These are phyloP conservation scores for Gonapodya prolifera DNA, from an alignment of 192 early-diverging fungal species.

Conservation along the genomic window DNA sequence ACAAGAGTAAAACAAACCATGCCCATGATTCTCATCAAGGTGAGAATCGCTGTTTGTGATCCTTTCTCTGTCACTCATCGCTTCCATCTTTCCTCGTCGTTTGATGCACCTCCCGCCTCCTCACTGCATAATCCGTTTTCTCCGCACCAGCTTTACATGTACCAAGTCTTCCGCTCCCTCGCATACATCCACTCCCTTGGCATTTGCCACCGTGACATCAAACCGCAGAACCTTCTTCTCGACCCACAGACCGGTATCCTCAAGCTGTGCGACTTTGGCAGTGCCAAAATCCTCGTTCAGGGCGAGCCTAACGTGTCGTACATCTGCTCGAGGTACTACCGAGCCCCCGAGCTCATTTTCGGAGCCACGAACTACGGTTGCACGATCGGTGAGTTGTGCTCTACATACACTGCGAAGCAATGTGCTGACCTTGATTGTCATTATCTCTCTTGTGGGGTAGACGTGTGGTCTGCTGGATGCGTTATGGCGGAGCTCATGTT, in stretches of 20 bases:
- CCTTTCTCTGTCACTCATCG: too few relatives aligned
- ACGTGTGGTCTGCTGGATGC: slow-evolving; percentile 92
- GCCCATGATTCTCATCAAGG: slow-evolving; percentile 86
- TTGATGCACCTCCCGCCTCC: neutral
- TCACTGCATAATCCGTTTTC: slow-evolving; percentile 7
- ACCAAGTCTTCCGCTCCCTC: slow-evolving; percentile 92
- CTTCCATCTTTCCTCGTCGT: too few relatives aligned
- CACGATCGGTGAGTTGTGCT: slow-evolving; percentile 31
- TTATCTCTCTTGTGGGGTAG: slow-evolving; percentile 17
- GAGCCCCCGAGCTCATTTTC: slow-evolving; percentile 94
- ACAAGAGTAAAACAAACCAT: slow-evolving; percentile 85
- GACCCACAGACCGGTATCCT: slow-evolving; percentile 82
- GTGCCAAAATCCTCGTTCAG: slow-evolving; percentile 84
- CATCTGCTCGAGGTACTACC: slow-evolving; percentile 96
- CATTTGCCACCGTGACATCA: slow-evolving; percentile 98
- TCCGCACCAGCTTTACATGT: slow-evolving; percentile 72
- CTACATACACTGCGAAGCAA: neutral
- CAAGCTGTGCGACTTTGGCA: slow-evolving; percentile 97
- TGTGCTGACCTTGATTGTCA: neutral
- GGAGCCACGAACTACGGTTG: slow-evolving; percentile 86
- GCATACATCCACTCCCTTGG: slow-evolving; percentile 90
- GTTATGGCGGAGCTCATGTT: slow-evolving; percentile 94
- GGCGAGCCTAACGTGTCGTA: slow-evolving; percentile 98
- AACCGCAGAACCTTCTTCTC: slow-evolving; percentile 95
- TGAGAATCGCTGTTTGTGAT: slow-evolving; percentile 6